A percentile compares a stretch with the other conserved stretches of the same genome.
Evolutionary conservation across 306 rosid species (phyloP).

Genomic region (Comarum palustre): DNA sequence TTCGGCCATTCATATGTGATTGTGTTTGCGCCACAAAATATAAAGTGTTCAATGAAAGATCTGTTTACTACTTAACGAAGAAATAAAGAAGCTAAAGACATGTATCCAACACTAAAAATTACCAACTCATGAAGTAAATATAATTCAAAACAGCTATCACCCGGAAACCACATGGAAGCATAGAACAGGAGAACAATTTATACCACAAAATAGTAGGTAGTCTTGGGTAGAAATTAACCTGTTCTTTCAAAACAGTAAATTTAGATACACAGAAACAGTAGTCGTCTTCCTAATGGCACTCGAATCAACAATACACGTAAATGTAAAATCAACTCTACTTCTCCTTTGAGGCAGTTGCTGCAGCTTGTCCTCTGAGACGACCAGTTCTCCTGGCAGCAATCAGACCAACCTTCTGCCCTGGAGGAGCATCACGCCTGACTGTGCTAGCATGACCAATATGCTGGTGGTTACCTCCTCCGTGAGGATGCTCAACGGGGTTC

Average conservation of each 20-base stretch:
- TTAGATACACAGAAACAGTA: too few species aligned
- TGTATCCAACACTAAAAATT: too few species aligned
- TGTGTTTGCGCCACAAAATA: too few species aligned
- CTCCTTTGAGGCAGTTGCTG: constrained; percentile 4
- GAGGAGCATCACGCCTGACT: constrained; percentile 27
- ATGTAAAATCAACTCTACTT: background rate
- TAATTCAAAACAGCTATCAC: background rate
- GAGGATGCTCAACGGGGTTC: constrained; percentile 27
- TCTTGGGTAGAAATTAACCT: too few species aligned
- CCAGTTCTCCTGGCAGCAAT: constrained; percentile 28
- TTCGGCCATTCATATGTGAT: too few species aligned
- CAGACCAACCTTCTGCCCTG: constrained; percentile 27
- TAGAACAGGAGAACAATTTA: background rate
- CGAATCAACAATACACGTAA: background rate
- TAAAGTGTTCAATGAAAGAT: too few species aligned
- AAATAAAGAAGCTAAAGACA: too few species aligned
- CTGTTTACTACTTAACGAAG: too few species aligned
- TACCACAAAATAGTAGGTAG: background rate
- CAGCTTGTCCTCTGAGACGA: constrained; percentile 24
- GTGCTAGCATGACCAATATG: constrained; percentile 28
- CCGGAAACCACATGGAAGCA: background rate
- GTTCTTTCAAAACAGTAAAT: too few species aligned
- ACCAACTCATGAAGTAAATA: too few species aligned
- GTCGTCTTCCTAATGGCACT: too few species aligned
- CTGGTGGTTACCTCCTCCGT: constrained; percentile 29